A percentile compares a stretch with the other conserved stretches of the same genome.
Evolutionary conservation across 768 basidiomycete species (phyloP).

Genomic region (Boletus reticuloceps): DNA sequence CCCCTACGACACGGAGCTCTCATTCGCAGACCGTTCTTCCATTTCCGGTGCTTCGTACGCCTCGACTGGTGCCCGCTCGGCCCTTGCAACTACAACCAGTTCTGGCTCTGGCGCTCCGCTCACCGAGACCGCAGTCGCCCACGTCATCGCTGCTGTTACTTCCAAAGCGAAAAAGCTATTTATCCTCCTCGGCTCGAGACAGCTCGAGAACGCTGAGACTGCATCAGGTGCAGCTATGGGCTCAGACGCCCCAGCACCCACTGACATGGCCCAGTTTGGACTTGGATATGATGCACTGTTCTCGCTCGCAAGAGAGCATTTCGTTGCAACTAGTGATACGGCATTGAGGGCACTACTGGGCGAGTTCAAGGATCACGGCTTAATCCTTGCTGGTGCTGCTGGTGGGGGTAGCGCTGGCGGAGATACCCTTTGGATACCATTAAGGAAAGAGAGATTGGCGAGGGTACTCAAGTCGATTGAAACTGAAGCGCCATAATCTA

Average conservation of each 20-base stretch:
- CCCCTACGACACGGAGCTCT: slow-evolving; percentile 78
- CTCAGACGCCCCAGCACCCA: slow-evolving; percentile 4
- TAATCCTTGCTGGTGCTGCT: slow-evolving; percentile 56
- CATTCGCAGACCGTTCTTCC: slow-evolving; percentile 61
- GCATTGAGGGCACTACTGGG: slow-evolving; percentile 77
- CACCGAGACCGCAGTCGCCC: slow-evolving; percentile 74
- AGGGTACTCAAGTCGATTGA: slow-evolving; percentile 40
- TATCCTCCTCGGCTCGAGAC: slow-evolving; percentile 60
- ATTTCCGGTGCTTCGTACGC: slow-evolving; percentile 48
- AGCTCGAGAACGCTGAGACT: slow-evolving; percentile 55
- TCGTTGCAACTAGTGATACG: slow-evolving; percentile 87
- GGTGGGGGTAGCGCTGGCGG: slow-evolving; percentile 43
- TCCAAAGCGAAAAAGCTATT: slow-evolving; percentile 86
- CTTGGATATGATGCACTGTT: slow-evolving; percentile 69
- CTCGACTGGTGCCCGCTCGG: slow-evolving; percentile 26
- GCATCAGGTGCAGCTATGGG: slow-evolving; percentile 4
- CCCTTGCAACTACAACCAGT: slow-evolving; percentile 26
- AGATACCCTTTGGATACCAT: slow-evolving; percentile 81
- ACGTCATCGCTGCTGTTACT: slow-evolving; percentile 85
- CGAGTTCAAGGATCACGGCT: slow-evolving; percentile 88
- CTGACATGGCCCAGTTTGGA: slow-evolving; percentile 46
- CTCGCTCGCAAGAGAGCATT: slow-evolving; percentile 71
- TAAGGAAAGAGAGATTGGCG: slow-evolving; percentile 71
- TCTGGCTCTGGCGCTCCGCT: slow-evolving; percentile 41
- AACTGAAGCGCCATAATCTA: slow-evolving; percentile 15